phyloP scores from a whole-genome alignment of 768 basidiomycete genomes.

The Piloderma croceum region DNA sequence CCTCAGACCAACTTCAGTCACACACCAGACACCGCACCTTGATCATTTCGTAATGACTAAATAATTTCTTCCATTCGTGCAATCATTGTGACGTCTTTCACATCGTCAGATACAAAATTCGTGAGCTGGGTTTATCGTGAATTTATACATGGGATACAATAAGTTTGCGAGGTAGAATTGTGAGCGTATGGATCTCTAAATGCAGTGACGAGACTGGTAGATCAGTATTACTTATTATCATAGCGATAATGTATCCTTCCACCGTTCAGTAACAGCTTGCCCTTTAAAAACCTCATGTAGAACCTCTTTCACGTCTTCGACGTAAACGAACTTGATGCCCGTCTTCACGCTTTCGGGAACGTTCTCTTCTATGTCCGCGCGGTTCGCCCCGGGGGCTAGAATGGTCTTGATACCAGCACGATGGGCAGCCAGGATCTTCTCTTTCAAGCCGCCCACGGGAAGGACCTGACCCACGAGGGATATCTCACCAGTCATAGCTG shows the following conservation, averaged over 20 bases:
- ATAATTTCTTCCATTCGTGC: too few species aligned
- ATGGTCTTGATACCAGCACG: constrained; percentile 94
- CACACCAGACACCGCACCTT: too few species aligned
- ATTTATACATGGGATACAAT: too few species aligned
- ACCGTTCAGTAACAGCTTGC: constrained; percentile 50
- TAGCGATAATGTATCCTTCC: constrained; percentile 55
- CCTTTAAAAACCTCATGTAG: constrained; percentile 80
- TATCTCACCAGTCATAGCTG: constrained; percentile 98
- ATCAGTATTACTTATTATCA: too few species aligned
- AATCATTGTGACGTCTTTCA: too few species aligned
- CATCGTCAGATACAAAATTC: too few species aligned
- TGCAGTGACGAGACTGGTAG: too few species aligned
- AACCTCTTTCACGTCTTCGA: constrained; percentile 88
- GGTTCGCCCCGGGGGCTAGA: constrained; percentile 80
- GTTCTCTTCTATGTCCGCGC: constrained; percentile 94
- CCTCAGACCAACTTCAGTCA: too few species aligned
- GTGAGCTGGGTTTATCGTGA: too few species aligned
- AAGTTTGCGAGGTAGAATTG: too few species aligned
- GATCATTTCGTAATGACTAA: too few species aligned
- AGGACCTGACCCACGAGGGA: constrained; percentile 94
- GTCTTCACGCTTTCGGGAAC: constrained; percentile 94
- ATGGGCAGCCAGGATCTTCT: constrained; percentile 95
- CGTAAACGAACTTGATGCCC: constrained; percentile 92
- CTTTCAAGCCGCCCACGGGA: constrained; percentile 93
- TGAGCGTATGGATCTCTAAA: too few species aligned